Percentiles rank a stretch among this genome's conserved stretches.
Conservation (phyloP, 805 yeast genomes). For the Metschnikowia shivogae region DNA sequence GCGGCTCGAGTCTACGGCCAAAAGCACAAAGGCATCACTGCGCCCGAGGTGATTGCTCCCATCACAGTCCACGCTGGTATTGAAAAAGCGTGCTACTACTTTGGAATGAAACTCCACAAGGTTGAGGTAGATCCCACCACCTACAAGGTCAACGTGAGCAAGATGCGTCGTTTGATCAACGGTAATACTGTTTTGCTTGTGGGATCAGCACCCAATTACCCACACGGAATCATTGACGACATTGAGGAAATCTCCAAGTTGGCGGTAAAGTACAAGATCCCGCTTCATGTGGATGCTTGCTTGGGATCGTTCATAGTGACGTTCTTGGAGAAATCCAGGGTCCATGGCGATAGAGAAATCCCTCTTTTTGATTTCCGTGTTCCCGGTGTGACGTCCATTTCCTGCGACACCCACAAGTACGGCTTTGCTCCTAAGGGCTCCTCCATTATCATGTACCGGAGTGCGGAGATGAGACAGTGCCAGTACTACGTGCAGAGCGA, state of each 20-base stretch:
- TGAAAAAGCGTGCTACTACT: slow-evolving; percentile 88
- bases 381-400: slow-evolving; percentile 90
- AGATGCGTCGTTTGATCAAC: slow-evolving; percentile 64
- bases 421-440: slow-evolving; percentile 99
- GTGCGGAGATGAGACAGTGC: slow-evolving; percentile 57
- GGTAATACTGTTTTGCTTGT: slow-evolving; percentile 75
- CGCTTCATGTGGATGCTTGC: slow-evolving; percentile 94
- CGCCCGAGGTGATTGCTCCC: slow-evolving; percentile 89
- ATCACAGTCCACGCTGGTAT: slow-evolving; percentile 91
- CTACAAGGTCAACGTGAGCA: slow-evolving; percentile 59
- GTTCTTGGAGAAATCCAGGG: slow-evolving; percentile 57
- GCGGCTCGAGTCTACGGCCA: slow-evolving; percentile 80
- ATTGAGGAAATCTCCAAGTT: slow-evolving; percentile 65
- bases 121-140: slow-evolving; percentile 70
- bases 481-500: slow-evolving; percentile 81
- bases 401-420: slow-evolving; percentile 99
- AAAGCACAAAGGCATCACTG: slow-evolving; percentile 49
- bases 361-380: slow-evolving; percentile 80
- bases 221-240: slow-evolving; percentile 94
- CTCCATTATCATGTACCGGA: slow-evolving; percentile 85
- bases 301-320: slow-evolving; percentile 89
- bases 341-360: slow-evolving; percentile 38
- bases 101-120: slow-evolving; percentile 77
- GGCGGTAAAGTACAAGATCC: slow-evolving; percentile 66
- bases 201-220: slow-evolving; percentile 96